phyloP scores from a whole-genome alignment of 1,284 basidiomycete genomes.

The Tilletia walkeri region DNA sequence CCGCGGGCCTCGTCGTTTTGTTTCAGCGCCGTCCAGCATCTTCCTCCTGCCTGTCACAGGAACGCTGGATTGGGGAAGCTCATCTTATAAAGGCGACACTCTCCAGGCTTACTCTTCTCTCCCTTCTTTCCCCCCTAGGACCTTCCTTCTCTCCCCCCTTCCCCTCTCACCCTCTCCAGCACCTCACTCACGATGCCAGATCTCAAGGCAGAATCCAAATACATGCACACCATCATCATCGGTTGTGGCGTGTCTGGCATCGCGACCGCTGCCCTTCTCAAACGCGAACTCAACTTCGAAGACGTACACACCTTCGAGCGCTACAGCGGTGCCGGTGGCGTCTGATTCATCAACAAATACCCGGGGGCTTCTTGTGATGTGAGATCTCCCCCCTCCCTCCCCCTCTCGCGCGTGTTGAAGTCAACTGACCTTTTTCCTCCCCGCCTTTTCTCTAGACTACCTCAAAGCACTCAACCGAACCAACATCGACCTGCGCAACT shows the following conservation, averaged over 20 bases:
- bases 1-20: too few species aligned
- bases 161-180: too few species aligned
- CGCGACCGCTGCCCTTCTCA: conserved; percentile 26
- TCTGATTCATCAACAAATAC: conserved; percentile 42
- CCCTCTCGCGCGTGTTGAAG: neutral
- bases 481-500: conserved; percentile 33
- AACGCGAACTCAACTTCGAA: conserved; percentile 26
- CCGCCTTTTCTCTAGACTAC: conserved; percentile 18
- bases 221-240: conserved; percentile 33
- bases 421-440: neutral
- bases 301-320: conserved; percentile 31
- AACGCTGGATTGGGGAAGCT: too few species aligned
- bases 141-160: too few species aligned
- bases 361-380: conserved; percentile 47
- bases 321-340: conserved; percentile 19
- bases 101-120: too few species aligned
- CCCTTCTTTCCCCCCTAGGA: too few species aligned
- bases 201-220: conserved; percentile 18
- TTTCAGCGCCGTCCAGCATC: too few species aligned
- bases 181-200: neutral
- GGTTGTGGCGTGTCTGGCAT: conserved; percentile 34
- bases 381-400: neutral
- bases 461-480: conserved; percentile 28
- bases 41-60: too few species aligned
- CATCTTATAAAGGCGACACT: too few species aligned